Evolutionary conservation across 2,329 filamentous ascomycete species (phyloP), one percentile per base, ranked within the genome.

Genomic region (Diaporthe citrichinensis): DNA sequence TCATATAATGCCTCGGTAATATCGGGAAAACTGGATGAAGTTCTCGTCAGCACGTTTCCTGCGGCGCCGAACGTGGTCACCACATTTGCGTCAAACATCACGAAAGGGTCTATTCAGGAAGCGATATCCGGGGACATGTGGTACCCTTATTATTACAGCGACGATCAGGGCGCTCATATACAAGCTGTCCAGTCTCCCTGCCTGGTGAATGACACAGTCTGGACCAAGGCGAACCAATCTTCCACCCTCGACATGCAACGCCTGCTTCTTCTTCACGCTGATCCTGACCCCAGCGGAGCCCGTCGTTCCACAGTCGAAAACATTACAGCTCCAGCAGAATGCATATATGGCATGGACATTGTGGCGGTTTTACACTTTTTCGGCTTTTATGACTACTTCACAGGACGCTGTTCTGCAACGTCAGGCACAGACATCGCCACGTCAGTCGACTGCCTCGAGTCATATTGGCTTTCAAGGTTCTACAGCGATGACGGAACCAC

Each of bases 61-160:
- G 59, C 9, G 17, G 39, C 14, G 9, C 41, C 28, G 9, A 9
- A 65, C 6, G 8, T 67, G 1, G 39, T 28, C 44, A 10, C 6
- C 23, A 0, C 3, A 0, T 44, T 28, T 41, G 10, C 2, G 0
- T 1, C 31, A 14, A 25, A 25, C 1, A 44, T 25, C 9, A 44
- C 34, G 25, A 41, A 10, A 4, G 57, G 41, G 0, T 34, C 17
- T 39, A 4, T 59, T 8, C 20, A 59, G 25, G 20, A n/a, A 36
- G 34, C 23, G n/a, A n/a, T n/a, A n/a, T n/a, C n/a, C n/a, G n/a
- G n/a, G n/a, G n/a, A n/a, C n/a, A n/a, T n/a, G n/a, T 2, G 34
- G 6, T 23, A 2, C 1, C 5, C 9, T 9, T 20, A 12, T 12
- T 39, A 14, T 28, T 53, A 6, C 2, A 8, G 28, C 12, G 2